A percentile compares a stretch with the other conserved stretches of the same genome.
phyloP scores from a whole-genome alignment of 1,284 basidiomycete species.

The Leccinum subfulvum region DNA sequence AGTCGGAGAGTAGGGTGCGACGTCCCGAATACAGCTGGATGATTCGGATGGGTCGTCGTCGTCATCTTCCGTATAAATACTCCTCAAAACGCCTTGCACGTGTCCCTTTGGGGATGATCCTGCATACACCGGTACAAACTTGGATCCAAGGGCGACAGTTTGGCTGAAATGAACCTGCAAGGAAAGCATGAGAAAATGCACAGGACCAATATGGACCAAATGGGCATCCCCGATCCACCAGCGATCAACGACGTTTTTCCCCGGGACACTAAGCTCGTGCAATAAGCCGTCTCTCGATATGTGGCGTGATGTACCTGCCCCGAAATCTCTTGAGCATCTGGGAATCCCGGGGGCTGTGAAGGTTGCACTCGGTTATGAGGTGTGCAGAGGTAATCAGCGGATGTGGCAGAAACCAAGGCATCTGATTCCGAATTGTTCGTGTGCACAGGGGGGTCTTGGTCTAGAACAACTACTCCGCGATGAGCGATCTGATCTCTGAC shows the following conservation, averaged over 20 bases:
- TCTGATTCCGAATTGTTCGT: slow-evolving; percentile 1
- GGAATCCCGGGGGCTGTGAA: slow-evolving; percentile 11
- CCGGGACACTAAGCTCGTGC: slow-evolving; percentile 10
- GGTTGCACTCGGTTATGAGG: not conserved
- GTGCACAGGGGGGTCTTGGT: slow-evolving; percentile 1
- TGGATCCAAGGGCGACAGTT: slow-evolving; percentile 1
- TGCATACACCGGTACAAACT: slow-evolving; percentile 3
- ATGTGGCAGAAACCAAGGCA: slow-evolving; percentile 3
- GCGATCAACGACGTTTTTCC: slow-evolving; percentile 4
- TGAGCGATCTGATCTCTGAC: not conserved
- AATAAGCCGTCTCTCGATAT: slow-evolving; percentile 15
- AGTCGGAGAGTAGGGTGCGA: slow-evolving; percentile 3
- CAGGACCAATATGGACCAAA: slow-evolving; percentile 15
- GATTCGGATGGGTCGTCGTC: not conserved
- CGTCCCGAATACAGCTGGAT: slow-evolving; percentile 6
- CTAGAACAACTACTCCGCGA: slow-evolving; percentile 14
- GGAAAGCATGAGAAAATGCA: slow-evolving; percentile 20
- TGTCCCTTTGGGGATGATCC: slow-evolving; percentile 7
- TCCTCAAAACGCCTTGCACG: slow-evolving; percentile 3
- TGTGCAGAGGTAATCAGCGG: slow-evolving; percentile 1
- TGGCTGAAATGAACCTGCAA: slow-evolving; percentile 7
- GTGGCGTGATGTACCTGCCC: slow-evolving; percentile 13
- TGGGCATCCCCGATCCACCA: slow-evolving; percentile 7
- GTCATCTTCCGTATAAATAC: slow-evolving; percentile 28
- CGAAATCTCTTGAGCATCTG: slow-evolving; percentile 8